Conservation (phyloP, 2,329 filamentous ascomycete genomes). For the Colletotrichum cuscutae region DNA sequence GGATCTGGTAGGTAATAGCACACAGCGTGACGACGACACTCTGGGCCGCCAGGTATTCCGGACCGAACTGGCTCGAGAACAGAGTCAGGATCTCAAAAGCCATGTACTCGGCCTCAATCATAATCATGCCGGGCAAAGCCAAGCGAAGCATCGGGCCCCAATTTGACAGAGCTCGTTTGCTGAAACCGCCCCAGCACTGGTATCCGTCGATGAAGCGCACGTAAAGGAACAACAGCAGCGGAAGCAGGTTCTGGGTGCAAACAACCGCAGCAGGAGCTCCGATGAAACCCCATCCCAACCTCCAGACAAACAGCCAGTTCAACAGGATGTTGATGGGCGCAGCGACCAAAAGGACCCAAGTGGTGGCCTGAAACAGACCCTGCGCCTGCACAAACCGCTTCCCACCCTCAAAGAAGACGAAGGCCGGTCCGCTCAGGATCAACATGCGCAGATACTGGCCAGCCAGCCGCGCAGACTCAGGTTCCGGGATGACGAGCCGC, state of each 20-base stretch:
- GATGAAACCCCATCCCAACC: constrained; percentile 74
- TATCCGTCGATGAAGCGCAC: constrained; percentile 78
- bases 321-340: constrained; percentile 81
- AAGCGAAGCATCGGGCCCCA: constrained; percentile 89
- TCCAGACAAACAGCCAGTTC: constrained; percentile 85
- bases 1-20: constrained; percentile 87
- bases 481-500: constrained; percentile 52
- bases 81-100: constrained; percentile 93
- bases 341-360: constrained; percentile 80
- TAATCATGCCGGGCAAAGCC: constrained; percentile 87
- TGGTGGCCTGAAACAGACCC: constrained; percentile 81
- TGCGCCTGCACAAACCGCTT: constrained; percentile 88
- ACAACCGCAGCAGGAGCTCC: constrained; percentile 85
- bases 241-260: constrained; percentile 81
- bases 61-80: constrained; percentile 81
- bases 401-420: constrained; percentile 79
- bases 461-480: constrained; percentile 74
- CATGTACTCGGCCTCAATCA: constrained; percentile 94
- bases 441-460: constrained; percentile 79
- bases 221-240: constrained; percentile 81
- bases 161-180: constrained; percentile 74
- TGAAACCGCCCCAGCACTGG: constrained; percentile 88
- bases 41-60: constrained; percentile 86
- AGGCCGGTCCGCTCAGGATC: constrained; percentile 78
- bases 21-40: constrained; percentile 84